A percentile compares a stretch with the other conserved stretches of the same genome.
Evolutionary conservation across 345 rosid genomes (phyloP).

Genomic region (Microthlaspi erraticum): DNA sequence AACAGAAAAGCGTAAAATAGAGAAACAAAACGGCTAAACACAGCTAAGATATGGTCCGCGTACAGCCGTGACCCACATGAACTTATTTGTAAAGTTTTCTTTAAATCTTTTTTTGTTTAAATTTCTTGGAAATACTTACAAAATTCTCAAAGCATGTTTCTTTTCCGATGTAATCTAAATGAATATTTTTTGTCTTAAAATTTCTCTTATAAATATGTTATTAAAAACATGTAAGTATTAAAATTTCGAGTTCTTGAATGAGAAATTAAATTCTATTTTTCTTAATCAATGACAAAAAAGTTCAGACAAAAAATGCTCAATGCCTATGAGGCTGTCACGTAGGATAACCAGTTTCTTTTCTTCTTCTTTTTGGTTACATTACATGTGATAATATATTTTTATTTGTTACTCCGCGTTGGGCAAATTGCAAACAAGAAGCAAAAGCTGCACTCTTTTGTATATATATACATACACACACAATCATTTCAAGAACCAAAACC

Average conservation of each 20-base stretch:
- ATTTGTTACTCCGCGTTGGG: constrained; percentile 38
- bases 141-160: neutral
- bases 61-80: constrained; percentile 17
- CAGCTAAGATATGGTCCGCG: constrained; percentile 21
- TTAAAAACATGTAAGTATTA: too few species aligned
- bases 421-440: constrained; percentile 43
- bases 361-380: neutral
- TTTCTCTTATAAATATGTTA: too few species aligned
- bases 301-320: neutral
- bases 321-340: constrained; percentile 24
- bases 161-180: neutral
- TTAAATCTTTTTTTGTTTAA: neutral
- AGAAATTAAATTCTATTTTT: neutral
- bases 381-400: constrained; percentile 18
- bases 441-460: constrained; percentile 32
- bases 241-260: neutral
- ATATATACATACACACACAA: constrained; percentile 15
- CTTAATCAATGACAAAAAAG: neutral
- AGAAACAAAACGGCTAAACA: constrained; percentile 26
- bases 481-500: constrained; percentile 35
- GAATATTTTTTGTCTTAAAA: neutral
- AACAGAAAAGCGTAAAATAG: constrained; percentile 1
- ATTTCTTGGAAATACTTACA: neutral
- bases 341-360: constrained; percentile 15
- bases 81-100: constrained; percentile 21